These are phyloP conservation scores for Kandelia obovata DNA, from an alignment of 345 rosid genomes.

Conservation along the genomic window DNA sequence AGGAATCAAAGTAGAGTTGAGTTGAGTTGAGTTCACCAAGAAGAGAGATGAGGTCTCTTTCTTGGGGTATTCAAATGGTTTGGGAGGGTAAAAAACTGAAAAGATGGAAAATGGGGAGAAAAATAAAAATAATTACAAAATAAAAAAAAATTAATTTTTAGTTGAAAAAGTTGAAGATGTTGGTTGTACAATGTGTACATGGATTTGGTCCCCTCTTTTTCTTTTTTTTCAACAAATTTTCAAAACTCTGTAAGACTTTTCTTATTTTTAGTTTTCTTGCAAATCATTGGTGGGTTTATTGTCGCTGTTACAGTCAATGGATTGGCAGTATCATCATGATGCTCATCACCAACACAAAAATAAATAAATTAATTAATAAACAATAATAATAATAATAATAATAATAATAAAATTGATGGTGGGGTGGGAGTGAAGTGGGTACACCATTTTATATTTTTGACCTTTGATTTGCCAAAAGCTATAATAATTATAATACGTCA, in stretches of 20 bases:
- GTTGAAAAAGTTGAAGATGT: conserved; percentile 14
- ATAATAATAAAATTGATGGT: background rate
- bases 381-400: no score
- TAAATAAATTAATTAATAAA: no score
- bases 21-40: conserved; percentile 52
- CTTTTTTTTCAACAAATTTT: background rate
- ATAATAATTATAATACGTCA: background rate
- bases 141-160: background rate
- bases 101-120: conserved; percentile 1
- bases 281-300: conserved; percentile 43
- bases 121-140: background rate
- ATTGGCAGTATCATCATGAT: conserved; percentile 28
- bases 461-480: background rate
- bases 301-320: conserved; percentile 39
- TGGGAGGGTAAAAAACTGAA: conserved; percentile 47
- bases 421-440: background rate
- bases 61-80: conserved; percentile 92
- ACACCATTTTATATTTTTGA: conserved; percentile 8
- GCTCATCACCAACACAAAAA: background rate
- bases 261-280: conserved; percentile 7
- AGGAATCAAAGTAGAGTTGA: conserved; percentile 40
- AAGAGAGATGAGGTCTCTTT: conserved; percentile 52
- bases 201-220: conserved; percentile 1
- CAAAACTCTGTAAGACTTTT: background rate
- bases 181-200: background rate